Evolutionary conservation across 148 eudicot species (phyloP), one percentile per base, ranked within the genome.

Genomic region (Vaccinium myrtillus): DNA sequence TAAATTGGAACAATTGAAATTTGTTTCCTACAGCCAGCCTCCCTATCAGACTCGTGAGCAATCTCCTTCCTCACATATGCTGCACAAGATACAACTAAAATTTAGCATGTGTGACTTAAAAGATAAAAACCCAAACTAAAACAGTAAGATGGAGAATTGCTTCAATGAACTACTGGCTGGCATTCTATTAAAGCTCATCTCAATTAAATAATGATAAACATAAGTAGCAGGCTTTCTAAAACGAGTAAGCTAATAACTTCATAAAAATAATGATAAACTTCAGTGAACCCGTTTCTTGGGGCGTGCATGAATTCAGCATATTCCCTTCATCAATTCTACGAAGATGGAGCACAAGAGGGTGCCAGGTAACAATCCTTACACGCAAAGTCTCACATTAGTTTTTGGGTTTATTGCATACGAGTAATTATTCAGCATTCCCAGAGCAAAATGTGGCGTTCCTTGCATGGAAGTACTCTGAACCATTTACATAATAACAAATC

Each of bases 61-160:
- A 97, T 97, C 90, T 97, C 99, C 91, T 94, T 93, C 86, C 99
- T 91, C 81, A 97, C 99, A 87, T 96, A 96, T 88, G 94, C 99
- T 97, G 91, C 85, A 87, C 46, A 84, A 27, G 74, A 63, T 75
- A 89, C 30, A 85, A 73, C 23, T 4, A 70, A 74, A 70, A 58
- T 75, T 89, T 65, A 75, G 83, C 82, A 79, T 67, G 70, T 54
- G 32, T 27, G 15, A 50, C 50, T 30, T 46, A 56, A n/a, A 13
- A 80, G 54, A 55, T 50, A 59, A 39, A n/a, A 25, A 50, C 21
- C 7, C 58, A 59, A 73, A 73, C 21, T 43, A 0, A 36, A 19
- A 67, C 19, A 12, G 49, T 30, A 53, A 55, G 12, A 15, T 50
- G n/a, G 13, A n/a, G 77, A 19, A 67, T 14, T 65, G 15, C 19